A percentile compares a stretch with the other conserved stretches of the same genome.
Evolutionary conservation across 2,329 filamentous ascomycete genomes (phyloP).

Genomic region (Aspergillus melleus): DNA sequence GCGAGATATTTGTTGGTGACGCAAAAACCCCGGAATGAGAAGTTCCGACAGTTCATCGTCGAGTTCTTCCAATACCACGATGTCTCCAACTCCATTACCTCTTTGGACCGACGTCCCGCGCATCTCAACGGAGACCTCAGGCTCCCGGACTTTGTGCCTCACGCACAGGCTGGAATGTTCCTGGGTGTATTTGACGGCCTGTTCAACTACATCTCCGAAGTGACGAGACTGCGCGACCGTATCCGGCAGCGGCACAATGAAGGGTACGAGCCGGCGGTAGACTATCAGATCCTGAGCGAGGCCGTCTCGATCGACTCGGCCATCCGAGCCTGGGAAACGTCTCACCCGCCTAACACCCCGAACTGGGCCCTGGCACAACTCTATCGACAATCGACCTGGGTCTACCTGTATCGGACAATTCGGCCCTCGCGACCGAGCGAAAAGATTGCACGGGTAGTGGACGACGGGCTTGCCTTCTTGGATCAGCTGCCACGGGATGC

Average conservation of each 20-base stretch:
- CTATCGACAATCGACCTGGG: slow-evolving; percentile 64
- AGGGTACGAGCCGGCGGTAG: slow-evolving; percentile 66
- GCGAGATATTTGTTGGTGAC: slow-evolving; percentile 70
- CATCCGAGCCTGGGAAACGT: slow-evolving; percentile 72
- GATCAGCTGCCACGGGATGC: slow-evolving; percentile 55
- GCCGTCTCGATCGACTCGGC: slow-evolving; percentile 74
- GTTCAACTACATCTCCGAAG: slow-evolving; percentile 75
- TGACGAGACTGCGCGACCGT: slow-evolving; percentile 72
- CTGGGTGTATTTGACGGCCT: slow-evolving; percentile 81
- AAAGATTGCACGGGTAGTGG: slow-evolving; percentile 58
- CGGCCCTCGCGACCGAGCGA: slow-evolving; percentile 56
- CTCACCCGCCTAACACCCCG: slow-evolving; percentile 51
- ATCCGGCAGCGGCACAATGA: slow-evolving; percentile 68
- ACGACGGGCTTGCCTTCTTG: slow-evolving; percentile 59
- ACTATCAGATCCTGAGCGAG: slow-evolving; percentile 70
- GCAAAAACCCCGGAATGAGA: slow-evolving; percentile 61
- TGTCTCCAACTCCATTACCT: slow-evolving; percentile 59
- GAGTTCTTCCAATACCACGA: slow-evolving; percentile 85
- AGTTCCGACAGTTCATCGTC: slow-evolving; percentile 70
- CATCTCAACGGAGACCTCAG: slow-evolving; percentile 55
- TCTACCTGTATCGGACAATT: slow-evolving; percentile 63
- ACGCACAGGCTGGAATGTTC: slow-evolving; percentile 59
- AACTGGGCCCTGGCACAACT: slow-evolving; percentile 60
- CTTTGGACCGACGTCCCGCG: slow-evolving; percentile 54
- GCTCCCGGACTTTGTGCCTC: slow-evolving; percentile 55